Evolutionary conservation across 805 yeast species (phyloP).

Genomic region (Saccharomycopsis sp.): DNA sequence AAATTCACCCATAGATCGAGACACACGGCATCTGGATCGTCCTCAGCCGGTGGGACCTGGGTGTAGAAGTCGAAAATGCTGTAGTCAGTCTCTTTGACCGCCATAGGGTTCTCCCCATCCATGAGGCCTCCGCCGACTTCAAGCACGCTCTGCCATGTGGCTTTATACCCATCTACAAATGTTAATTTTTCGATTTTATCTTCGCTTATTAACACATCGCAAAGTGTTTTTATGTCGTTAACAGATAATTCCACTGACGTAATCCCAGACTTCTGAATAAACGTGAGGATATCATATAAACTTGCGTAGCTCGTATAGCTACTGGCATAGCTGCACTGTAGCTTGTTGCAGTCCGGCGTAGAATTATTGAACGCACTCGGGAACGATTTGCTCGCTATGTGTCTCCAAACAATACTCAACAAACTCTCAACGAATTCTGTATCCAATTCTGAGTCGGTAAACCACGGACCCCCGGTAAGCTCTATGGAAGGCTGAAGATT

Average conservation of each 20-base stretch:
- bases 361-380: constrained; percentile 57
- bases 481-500: constrained; percentile 90
- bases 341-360: constrained; percentile 22
- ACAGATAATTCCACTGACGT: constrained; percentile 74
- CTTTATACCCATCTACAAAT: constrained; percentile 55
- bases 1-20: constrained; percentile 41
- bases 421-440: constrained; percentile 86
- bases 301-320: constrained; percentile 60
- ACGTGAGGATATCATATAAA: constrained; percentile 66
- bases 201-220: constrained; percentile 84
- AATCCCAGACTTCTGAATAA: constrained; percentile 64
- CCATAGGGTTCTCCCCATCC: constrained; percentile 19
- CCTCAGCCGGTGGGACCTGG: constrained; percentile 32
- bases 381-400: constrained; percentile 64
- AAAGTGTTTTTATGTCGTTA: constrained; percentile 69
- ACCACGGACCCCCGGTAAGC: constrained; percentile 99
- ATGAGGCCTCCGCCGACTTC: constrained; percentile 31
- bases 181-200: constrained; percentile 66
- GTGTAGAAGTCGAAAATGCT: constrained; percentile 37
- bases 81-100: constrained; percentile 11
- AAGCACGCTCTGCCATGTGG: constrained; percentile 67
- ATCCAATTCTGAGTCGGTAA: constrained; percentile 91
- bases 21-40: constrained; percentile 36
- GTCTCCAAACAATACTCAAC: constrained; percentile 82
- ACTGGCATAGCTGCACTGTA: constrained; percentile 43